Evolutionary conservation across 352 stramenopile genomes (phyloP).

Genomic region (Plasmopara viticola): DNA sequence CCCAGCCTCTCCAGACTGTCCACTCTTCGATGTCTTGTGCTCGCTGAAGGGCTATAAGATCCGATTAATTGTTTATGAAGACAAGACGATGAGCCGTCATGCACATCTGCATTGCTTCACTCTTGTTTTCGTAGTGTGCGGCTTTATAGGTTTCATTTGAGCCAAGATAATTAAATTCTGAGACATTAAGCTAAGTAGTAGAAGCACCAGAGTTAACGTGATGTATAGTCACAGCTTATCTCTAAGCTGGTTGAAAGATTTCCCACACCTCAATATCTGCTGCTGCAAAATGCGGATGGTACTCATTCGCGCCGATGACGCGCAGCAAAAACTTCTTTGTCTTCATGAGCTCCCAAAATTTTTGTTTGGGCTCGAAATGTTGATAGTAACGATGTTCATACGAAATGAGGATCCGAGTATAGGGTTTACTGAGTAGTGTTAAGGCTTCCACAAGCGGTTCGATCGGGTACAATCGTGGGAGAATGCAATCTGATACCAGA

Average conservation of each 20-base stretch:
- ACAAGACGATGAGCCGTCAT: too few species aligned
- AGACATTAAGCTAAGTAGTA: too few species aligned
- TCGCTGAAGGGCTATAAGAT: too few species aligned
- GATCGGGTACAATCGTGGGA: slow-evolving; percentile 95
- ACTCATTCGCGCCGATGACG: slow-evolving; percentile 41
- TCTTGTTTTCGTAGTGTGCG: too few species aligned
- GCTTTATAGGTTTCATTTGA: too few species aligned
- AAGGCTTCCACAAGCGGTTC: slow-evolving; percentile 90
- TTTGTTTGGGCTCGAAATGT: slow-evolving; percentile 70
- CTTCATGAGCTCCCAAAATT: slow-evolving; percentile 72
- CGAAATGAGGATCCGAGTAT: slow-evolving; percentile 72
- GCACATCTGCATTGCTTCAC: too few species aligned
- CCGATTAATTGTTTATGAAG: too few species aligned
- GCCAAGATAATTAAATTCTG: too few species aligned
- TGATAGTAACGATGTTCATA: slow-evolving; percentile 85
- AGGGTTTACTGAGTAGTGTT: slow-evolving; percentile 42
- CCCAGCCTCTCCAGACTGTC: too few species aligned
- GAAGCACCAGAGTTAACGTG: too few species aligned
- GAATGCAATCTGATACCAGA: slow-evolving; percentile 92
- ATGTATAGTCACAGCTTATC: too few species aligned
- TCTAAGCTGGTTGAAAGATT: slow-evolving; percentile 3
- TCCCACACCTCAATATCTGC: slow-evolving; percentile 90
- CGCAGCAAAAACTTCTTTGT: slow-evolving; percentile 42
- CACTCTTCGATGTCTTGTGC: too few species aligned
- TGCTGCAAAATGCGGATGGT: slow-evolving; percentile 67